phyloP scores from a whole-genome alignment of 768 basidiomycete species.

The Kwoniella heveanensis region DNA sequence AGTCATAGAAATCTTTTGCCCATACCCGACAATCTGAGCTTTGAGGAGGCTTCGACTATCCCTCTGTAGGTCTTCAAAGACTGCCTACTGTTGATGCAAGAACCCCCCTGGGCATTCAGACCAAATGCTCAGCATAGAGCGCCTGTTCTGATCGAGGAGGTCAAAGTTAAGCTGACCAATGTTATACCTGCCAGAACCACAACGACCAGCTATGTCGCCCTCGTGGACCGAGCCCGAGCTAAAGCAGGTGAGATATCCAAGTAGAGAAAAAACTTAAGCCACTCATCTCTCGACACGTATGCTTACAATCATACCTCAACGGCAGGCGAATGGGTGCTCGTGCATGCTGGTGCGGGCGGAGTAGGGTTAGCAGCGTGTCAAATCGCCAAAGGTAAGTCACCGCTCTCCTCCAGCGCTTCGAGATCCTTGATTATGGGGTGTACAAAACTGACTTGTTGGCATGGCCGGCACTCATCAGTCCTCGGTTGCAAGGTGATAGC shows the following conservation, averaged over 20 bases:
- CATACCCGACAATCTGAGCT: slow-evolving; percentile 74
- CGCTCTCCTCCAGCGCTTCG: no score
- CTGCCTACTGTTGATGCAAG: no score
- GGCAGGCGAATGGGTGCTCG: slow-evolving; percentile 83
- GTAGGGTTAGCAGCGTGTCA: slow-evolving; percentile 91
- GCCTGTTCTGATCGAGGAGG: no score
- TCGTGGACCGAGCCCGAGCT: slow-evolving; percentile 79
- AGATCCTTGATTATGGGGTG: no score
- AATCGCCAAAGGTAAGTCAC: slow-evolving; percentile 83
- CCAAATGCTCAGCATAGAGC: no score
- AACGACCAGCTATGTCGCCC: slow-evolving; percentile 89
- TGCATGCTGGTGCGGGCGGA: slow-evolving; percentile 94
- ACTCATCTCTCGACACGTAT: no score
- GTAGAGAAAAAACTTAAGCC: no score
- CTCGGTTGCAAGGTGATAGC: slow-evolving; percentile 94
- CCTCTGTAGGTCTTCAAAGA: slow-evolving; percentile 61
- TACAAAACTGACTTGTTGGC: no score
- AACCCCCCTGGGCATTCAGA: no score
- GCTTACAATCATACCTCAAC: not conserved
- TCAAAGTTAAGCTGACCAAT: slow-evolving; percentile 10
- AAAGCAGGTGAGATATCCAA: slow-evolving; percentile 73
- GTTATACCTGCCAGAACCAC: slow-evolving; percentile 48
- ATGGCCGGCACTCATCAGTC: slow-evolving; percentile 58
- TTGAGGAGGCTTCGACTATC: slow-evolving; percentile 83
- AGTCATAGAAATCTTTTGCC: slow-evolving; percentile 62